phyloP scores from a whole-genome alignment of 1,284 basidiomycete genomes.

The Lentinula novae-zelandiae region DNA sequence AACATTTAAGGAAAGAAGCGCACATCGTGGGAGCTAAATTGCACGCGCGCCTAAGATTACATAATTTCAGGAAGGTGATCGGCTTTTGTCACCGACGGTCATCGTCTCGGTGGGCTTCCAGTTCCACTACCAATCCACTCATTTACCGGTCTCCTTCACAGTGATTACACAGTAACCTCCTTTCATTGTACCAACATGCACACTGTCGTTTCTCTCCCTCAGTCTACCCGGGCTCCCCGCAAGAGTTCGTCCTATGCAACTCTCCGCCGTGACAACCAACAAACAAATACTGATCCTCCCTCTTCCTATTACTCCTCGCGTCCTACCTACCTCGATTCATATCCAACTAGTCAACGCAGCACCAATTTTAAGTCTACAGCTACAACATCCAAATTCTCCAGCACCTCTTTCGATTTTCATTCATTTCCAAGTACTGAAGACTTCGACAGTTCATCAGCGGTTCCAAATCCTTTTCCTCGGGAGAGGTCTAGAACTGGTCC shows the following conservation, averaged over 20 bases:
- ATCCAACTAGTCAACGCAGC: slow-evolving; percentile 19
- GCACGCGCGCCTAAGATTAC: no score
- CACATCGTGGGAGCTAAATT: no score
- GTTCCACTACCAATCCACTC: not conserved
- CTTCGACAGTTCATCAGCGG: slow-evolving; percentile 15
- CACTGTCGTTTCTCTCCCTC: slow-evolving; percentile 32
- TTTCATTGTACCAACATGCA: slow-evolving; percentile 26
- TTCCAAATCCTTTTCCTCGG: slow-evolving; percentile 33
- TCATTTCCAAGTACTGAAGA: slow-evolving; percentile 12
- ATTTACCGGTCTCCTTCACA: not conserved
- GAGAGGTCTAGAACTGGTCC: slow-evolving; percentile 54
- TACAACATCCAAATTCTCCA: not conserved
- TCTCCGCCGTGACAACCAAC: slow-evolving; percentile 49
- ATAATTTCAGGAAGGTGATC: not conserved
- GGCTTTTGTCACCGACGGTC: not conserved
- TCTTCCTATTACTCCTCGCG: slow-evolving; percentile 17
- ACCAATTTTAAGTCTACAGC: not conserved
- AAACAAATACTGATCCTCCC: slow-evolving; percentile 23
- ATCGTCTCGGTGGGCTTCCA: slow-evolving; percentile 2
- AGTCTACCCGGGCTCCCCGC: slow-evolving; percentile 35
- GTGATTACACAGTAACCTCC: not conserved
- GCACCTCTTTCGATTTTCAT: not conserved
- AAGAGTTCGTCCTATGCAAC: slow-evolving; percentile 56
- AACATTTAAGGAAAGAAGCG: no score
- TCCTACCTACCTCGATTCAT: slow-evolving; percentile 34